Evolutionary conservation across 495 filamentous ascomycete genomes (phyloP).

Genomic region (Neurospora sp.): DNA sequence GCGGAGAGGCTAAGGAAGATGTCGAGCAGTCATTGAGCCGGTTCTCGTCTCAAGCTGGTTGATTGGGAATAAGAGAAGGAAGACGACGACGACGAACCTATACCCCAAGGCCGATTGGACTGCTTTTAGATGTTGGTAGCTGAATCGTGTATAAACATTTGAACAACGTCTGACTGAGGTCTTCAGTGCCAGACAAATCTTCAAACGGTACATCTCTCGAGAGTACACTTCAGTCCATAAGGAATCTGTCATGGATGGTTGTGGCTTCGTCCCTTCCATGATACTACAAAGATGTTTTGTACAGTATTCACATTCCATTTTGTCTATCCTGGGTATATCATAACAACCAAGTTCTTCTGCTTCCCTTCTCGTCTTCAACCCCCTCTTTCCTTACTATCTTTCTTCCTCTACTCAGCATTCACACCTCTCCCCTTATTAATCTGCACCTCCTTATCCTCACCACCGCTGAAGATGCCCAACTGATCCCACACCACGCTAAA

Average conservation of each 20-base stretch:
- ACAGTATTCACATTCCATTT: background rate
- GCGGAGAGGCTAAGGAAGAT: background rate
- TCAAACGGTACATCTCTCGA: background rate
- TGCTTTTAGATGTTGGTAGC: background rate
- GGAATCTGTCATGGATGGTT: background rate
- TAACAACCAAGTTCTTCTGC: slow-evolving; percentile 3
- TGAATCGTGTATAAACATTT: background rate
- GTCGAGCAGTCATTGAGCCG: background rate
- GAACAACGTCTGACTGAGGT: background rate
- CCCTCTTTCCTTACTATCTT: too few species aligned
- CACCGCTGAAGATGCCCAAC: slow-evolving; percentile 81
- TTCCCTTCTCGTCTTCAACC: background rate
- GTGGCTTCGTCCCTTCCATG: background rate
- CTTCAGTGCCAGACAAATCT: background rate
- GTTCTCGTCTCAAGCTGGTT: background rate
- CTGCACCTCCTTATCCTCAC: slow-evolving; percentile 89
- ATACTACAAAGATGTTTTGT: background rate
- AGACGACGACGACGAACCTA: background rate
- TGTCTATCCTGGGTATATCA: slow-evolving; percentile 4
- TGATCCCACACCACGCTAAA: slow-evolving; percentile 85
- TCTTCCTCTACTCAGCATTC: slow-evolving; percentile 6
- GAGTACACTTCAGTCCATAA: background rate
- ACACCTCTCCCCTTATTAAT: slow-evolving; percentile 57
- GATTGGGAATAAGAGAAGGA: background rate
- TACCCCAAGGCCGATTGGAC: background rate